Evolutionary conservation across 2,329 filamentous ascomycete genomes (phyloP).

Genomic region (Penicillium italicum): DNA sequence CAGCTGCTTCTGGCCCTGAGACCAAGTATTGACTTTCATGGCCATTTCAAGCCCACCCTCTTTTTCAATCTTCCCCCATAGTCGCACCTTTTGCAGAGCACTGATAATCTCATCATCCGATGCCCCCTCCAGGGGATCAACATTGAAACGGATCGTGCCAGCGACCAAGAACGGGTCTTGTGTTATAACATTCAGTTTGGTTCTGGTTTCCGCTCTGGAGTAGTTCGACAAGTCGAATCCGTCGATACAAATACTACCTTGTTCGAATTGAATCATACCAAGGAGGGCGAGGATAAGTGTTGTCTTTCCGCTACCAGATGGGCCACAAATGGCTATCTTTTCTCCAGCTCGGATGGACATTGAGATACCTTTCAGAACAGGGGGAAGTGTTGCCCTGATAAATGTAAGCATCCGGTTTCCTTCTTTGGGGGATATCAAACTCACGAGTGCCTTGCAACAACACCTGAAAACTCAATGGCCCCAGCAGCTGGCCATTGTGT

Average conservation of each 20-base stretch:
- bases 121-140: neutral
- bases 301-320: neutral
- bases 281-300: neutral
- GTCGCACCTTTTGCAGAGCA: neutral
- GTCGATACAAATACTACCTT: neutral
- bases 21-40: neutral
- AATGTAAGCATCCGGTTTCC: neutral
- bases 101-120: neutral
- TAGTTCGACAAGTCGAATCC: neutral
- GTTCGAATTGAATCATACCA: neutral
- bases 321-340: neutral
- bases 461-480: neutral
- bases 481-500: neutral
- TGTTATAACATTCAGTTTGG: neutral
- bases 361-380: neutral
- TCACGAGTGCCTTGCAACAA: neutral
- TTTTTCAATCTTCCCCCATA: neutral
- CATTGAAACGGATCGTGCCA: neutral
- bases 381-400: neutral
- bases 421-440: neutral
- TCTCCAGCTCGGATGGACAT: neutral
- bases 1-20: neutral
- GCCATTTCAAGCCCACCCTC: neutral
- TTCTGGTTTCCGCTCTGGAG: neutral
- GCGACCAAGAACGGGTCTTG: neutral